These are phyloP conservation scores for Sistotremastrum suecicum DNA, from an alignment of 768 basidiomycete genomes.

Conservation along the genomic window DNA sequence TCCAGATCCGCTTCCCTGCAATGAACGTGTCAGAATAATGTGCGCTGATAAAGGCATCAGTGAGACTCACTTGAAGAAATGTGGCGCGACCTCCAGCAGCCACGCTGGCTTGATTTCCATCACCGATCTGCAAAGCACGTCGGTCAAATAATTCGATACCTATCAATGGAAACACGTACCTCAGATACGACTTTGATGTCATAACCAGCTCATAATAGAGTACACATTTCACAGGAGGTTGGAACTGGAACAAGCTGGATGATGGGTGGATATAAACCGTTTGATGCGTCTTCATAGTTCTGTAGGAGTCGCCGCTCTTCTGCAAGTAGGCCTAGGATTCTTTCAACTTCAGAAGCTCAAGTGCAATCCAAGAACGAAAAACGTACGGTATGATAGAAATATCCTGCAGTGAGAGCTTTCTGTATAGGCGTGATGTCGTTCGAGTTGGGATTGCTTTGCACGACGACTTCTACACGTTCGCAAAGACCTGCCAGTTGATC, in stretches of 20 bases:
- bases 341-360: not conserved
- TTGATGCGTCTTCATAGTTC: constrained; percentile 91
- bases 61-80: constrained; percentile 67
- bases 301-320: constrained; percentile 92
- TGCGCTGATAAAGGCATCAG: not conserved
- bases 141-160: not conserved
- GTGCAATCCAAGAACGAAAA: not conserved
- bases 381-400: constrained; percentile 87
- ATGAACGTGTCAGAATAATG: not conserved
- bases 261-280: constrained; percentile 96
- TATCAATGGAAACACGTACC: constrained; percentile 24
- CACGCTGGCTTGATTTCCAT: constrained; percentile 98
- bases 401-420: constrained; percentile 89
- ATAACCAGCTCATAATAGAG: constrained; percentile 96
- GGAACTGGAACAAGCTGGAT: constrained; percentile 86
- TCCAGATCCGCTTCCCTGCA: constrained; percentile 47
- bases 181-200: constrained; percentile 95
- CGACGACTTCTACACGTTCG: constrained; percentile 91
- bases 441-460: constrained; percentile 77
- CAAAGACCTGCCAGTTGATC: constrained; percentile 91
- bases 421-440: constrained; percentile 89
- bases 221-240: constrained; percentile 82
- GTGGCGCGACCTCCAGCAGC: constrained; percentile 92
- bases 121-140: constrained; percentile 44
- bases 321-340: constrained; percentile 66